Evolutionary conservation across 306 rosid species (phyloP).

Genomic region (Cucumis sativus): DNA sequence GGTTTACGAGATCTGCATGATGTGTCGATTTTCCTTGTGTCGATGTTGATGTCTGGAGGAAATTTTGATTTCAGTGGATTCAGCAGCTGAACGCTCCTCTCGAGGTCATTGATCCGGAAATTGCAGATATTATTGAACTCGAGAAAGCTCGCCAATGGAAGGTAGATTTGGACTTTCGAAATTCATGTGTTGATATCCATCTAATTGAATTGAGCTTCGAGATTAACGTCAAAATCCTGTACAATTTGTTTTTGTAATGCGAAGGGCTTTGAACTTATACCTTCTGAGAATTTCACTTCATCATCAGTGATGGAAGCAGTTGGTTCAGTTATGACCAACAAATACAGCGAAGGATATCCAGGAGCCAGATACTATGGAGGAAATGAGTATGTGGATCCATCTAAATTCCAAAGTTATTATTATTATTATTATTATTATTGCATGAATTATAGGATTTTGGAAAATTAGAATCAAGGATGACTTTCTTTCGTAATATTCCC

Average conservation of each 20-base stretch:
- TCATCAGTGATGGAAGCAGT: conserved; percentile 87
- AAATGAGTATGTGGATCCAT: conserved; percentile 55
- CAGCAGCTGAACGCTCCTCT: conserved; percentile 74
- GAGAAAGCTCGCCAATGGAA: conserved; percentile 95
- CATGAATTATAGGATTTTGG: background rate
- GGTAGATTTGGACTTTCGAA: conserved; percentile 16
- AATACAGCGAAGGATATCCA: conserved; percentile 87
- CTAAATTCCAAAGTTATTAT: background rate
- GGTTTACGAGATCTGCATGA: conserved; percentile 7
- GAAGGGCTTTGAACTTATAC: conserved; percentile 75
- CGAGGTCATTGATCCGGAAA: conserved; percentile 64
- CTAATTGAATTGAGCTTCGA: background rate
- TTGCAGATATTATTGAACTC: conserved; percentile 69
- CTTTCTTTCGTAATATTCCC: background rate
- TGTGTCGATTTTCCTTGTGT: background rate
- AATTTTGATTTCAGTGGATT: conserved; percentile 49
- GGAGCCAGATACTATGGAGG: conserved; percentile 98
- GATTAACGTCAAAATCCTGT: background rate
- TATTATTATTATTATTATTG: background rate
- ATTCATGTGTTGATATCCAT: background rate
- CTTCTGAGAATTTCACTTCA: conserved; percentile 85
- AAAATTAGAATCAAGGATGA: background rate
- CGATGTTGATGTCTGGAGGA: conserved; percentile 3
- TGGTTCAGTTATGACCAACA: conserved; percentile 91
- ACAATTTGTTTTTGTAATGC: background rate